Conservation (phyloP, 441 rosid genomes). For the Geranium incanum region DNA sequence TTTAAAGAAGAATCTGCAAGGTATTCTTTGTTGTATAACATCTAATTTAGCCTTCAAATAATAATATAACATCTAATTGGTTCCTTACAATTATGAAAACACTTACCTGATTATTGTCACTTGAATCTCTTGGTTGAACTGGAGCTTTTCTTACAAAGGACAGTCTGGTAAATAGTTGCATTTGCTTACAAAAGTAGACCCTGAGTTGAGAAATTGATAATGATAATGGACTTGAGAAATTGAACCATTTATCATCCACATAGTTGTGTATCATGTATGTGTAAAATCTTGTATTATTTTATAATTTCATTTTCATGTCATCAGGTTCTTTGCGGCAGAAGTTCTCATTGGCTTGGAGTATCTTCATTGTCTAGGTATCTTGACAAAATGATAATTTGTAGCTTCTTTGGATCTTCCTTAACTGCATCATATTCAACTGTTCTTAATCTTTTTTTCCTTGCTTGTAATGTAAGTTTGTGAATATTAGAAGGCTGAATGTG, state of each 20-base stretch:
- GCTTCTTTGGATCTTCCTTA: neutral
- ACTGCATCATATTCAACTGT: neutral
- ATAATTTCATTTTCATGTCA: constrained; percentile 16
- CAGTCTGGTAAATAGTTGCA: no score
- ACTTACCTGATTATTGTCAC: constrained; percentile 3
- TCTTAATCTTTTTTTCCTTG: neutral
- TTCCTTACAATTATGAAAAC: neutral
- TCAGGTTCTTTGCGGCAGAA: constrained; percentile 93
- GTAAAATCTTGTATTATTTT: constrained; percentile 11
- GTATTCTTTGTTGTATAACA: constrained; percentile 27
- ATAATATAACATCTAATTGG: neutral
- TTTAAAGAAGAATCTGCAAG: constrained; percentile 86
- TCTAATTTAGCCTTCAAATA: neutral
- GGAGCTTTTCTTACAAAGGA: no score
- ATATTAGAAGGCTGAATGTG: neutral
- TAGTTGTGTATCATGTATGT: neutral
- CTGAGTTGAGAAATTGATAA: no score
- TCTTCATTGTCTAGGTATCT: constrained; percentile 89
- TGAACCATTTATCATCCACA: neutral
- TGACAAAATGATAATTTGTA: neutral
- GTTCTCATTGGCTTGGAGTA: constrained; percentile 84
- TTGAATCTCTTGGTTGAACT: neutral
- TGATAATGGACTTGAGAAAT: no score
- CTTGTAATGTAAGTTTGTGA: neutral
- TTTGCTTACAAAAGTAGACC: no score